Conservation (phyloP, 345 rosid species). For the Streptanthus diversifolius region DNA sequence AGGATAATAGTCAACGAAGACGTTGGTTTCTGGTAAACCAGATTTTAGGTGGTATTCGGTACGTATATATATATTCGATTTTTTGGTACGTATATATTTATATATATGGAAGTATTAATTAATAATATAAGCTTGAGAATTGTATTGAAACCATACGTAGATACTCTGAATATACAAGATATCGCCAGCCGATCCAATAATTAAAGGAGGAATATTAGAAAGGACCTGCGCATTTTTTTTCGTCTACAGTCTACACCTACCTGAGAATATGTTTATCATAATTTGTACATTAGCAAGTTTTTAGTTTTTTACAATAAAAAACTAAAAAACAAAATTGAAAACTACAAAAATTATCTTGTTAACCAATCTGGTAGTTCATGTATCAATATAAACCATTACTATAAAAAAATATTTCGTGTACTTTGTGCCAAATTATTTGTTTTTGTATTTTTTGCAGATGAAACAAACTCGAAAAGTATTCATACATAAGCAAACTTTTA, state of each 20-base stretch:
- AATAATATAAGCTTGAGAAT: not conserved
- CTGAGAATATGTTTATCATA: not conserved
- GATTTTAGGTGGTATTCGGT: not conserved
- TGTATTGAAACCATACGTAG: slow-evolving; percentile 3
- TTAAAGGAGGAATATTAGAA: slow-evolving; percentile 11
- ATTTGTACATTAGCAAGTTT: not conserved
- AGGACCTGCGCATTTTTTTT: slow-evolving; percentile 12
- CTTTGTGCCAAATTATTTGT: too few relatives aligned
- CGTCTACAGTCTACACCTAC: slow-evolving; percentile 12
- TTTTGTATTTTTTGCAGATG: too few relatives aligned
- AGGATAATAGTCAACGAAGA: slow-evolving; percentile 3
- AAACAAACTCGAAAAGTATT: too few relatives aligned
- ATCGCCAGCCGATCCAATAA: slow-evolving; percentile 21
- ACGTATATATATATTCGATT: too few relatives aligned
- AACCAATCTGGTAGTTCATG: too few relatives aligned
- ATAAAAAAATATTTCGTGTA: too few relatives aligned
- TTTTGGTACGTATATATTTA: not conserved
- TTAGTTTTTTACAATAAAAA: not conserved
- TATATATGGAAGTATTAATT: not conserved
- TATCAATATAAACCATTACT: too few relatives aligned
- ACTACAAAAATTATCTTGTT: too few relatives aligned
- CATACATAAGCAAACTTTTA: too few relatives aligned
- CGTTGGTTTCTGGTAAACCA: slow-evolving; percentile 14
- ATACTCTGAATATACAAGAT: slow-evolving; percentile 22
- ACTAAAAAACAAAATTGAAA: too few relatives aligned